Percentiles rank a stretch among this genome's conserved stretches.
phyloP scores from a whole-genome alignment of 2,329 filamentous ascomycete species.

The Clathrospora elynae region DNA sequence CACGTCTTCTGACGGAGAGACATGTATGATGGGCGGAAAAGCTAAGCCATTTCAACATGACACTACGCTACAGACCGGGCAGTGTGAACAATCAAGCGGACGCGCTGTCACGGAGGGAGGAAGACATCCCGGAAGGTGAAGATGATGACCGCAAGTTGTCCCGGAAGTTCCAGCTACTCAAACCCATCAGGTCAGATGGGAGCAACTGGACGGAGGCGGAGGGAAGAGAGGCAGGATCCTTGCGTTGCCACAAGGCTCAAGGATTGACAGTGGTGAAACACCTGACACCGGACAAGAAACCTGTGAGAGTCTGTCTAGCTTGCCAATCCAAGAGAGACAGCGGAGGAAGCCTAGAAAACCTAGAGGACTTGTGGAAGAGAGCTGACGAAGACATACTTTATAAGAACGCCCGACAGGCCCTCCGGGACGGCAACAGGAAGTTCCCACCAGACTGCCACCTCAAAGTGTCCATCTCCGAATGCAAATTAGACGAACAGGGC shows the following conservation, averaged over 20 bases:
- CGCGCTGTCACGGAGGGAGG: not conserved
- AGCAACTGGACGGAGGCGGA: too few relatives aligned
- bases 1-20: not conserved
- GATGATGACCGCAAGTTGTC: not conserved
- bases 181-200: not conserved
- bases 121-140: not conserved
- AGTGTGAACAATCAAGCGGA: not conserved
- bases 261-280: too few relatives aligned
- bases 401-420: too few relatives aligned
- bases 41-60: not conserved
- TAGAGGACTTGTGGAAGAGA: too few relatives aligned
- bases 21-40: not conserved
- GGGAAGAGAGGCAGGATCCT: too few relatives aligned
- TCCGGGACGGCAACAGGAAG: conserved; percentile 1
- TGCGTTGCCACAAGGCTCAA: too few relatives aligned
- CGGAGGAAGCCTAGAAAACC: too few relatives aligned
- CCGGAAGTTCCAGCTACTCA: not conserved
- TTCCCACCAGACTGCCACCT: too few relatives aligned
- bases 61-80: not conserved
- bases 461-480: not conserved
- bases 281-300: too few relatives aligned
- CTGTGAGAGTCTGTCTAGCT: too few relatives aligned
- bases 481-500: not conserved
- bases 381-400: not conserved
- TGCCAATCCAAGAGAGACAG: too few relatives aligned